Evolutionary conservation across 2,329 filamentous ascomycete genomes (phyloP), one percentile per base, ranked within the genome.

Genomic region (Leptographium procerum): DNA sequence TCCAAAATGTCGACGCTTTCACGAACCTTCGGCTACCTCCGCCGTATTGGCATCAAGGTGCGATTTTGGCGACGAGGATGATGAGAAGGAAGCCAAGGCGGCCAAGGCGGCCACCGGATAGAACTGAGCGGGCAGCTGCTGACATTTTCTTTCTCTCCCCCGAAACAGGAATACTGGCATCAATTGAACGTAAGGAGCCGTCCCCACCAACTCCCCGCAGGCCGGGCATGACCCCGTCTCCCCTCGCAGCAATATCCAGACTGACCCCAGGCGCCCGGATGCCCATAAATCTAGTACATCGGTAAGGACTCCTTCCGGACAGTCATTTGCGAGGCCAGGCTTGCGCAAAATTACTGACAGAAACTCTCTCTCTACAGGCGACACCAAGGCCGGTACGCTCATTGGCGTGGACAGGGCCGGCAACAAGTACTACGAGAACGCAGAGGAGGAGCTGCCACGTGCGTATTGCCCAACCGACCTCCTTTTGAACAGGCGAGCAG

Each of bases 371-470:
- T 16, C 31, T 22, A 63, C 70, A 94, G 91, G 92, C 78, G 94
- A 99, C 76, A 99, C 94, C 74, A 99, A 99, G 79, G 85, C 88
- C 69, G 95, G 94, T 69, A 85, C 83, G 50, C 80, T 95, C 65
- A 83, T 99, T 65, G 94, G 87, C 67, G 82, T 77, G 69, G 94
- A 99, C 78, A 84, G 85, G 73, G 95, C 86, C 71, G 95, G 94
- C 73, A 99, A 99, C 84, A 97, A 96, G 78, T 99, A 82, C 81
- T 99, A 84, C 72, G 94, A 99, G 81, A 96, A 99, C 79, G 74
- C 84, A 69, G 87, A 95, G 71, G 91, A 97, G 71, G 94, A 99
- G 74, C 81, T 99, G 61, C 94, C 94, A 60, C 79, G 89, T 95
- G 79, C 71, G 87, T 63, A 13, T 31, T 24, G n/a, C 29, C 19